Evolutionary conservation across 139 green algal species (phyloP).

Genomic region (Coelastrella sp.): DNA sequence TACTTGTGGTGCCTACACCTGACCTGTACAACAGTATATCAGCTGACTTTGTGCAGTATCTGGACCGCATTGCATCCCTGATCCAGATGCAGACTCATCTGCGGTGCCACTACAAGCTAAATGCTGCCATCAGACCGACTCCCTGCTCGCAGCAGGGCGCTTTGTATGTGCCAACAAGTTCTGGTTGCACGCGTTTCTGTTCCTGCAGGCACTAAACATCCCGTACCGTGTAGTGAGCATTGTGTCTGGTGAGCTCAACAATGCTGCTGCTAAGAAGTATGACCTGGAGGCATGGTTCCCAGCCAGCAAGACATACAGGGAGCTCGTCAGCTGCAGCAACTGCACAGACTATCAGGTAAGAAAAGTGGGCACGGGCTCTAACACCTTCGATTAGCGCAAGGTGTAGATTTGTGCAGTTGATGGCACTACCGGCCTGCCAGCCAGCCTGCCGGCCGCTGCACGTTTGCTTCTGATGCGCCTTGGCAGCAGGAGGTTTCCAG

Average conservation of each 20-base stretch:
- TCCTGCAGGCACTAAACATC: neutral
- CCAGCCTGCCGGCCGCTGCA: too few relatives aligned
- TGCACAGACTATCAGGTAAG: conserved; percentile 77
- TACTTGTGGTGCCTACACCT: too few relatives aligned
- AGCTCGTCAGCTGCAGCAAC: conserved; percentile 99
- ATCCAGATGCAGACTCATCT: too few relatives aligned
- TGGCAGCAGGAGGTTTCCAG: too few relatives aligned
- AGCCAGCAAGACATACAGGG: conserved; percentile 88
- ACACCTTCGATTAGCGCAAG: neutral
- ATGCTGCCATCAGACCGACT: too few relatives aligned
- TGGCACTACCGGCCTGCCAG: too few relatives aligned
- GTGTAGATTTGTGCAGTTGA: too few relatives aligned
- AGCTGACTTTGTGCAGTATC: too few relatives aligned
- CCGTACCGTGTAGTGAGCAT: conserved; percentile 88
- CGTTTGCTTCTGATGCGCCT: too few relatives aligned
- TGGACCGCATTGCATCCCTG: too few relatives aligned
- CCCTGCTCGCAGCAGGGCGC: neutral
- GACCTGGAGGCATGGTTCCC: conserved; percentile 99
- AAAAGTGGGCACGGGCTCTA: neutral
- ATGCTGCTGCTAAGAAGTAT: conserved; percentile 99
- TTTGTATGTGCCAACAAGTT: neutral
- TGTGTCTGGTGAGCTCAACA: conserved; percentile 97
- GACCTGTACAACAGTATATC: too few relatives aligned
- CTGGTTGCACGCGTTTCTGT: neutral
- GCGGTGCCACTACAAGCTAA: too few relatives aligned